Percentiles rank a stretch among this genome's conserved stretches.
phyloP scores from a whole-genome alignment of 2,329 filamentous ascomycete species.

The Beauveria pseudobassiana region DNA sequence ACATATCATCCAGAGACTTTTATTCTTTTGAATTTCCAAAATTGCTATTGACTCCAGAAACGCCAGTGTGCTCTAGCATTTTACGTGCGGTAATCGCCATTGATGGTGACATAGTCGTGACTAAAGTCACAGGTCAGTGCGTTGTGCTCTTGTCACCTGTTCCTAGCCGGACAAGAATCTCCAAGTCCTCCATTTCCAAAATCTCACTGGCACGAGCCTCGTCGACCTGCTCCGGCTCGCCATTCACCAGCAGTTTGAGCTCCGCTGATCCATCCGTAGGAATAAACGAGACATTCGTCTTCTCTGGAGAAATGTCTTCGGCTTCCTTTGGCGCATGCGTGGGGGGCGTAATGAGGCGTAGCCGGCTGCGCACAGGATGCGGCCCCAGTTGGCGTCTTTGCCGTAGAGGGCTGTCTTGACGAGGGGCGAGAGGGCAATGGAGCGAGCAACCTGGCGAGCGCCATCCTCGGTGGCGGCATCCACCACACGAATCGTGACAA shows the following conservation, averaged over 20 bases:
- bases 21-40: neutral
- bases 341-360: constrained; percentile 62
- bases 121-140: constrained; percentile 84
- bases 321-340: constrained; percentile 51
- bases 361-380: constrained; percentile 89
- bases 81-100: constrained; percentile 60
- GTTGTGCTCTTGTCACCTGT: constrained; percentile 61
- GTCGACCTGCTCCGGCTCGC: constrained; percentile 73
- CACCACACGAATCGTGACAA: constrained; percentile 82
- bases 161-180: constrained; percentile 68
- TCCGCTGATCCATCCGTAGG: constrained; percentile 70
- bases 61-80: neutral
- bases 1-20: neutral
- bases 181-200: constrained; percentile 67
- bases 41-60: neutral
- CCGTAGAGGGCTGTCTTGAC: constrained; percentile 98
- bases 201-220: constrained; percentile 72
- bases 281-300: constrained; percentile 71
- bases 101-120: constrained; percentile 69
- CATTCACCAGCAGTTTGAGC: constrained; percentile 68
- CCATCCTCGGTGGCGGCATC: constrained; percentile 62
- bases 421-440: constrained; percentile 83
- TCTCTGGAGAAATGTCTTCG: constrained; percentile 56
- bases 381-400: constrained; percentile 96
- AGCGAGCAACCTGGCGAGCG: constrained; percentile 73